These are phyloP conservation scores for Mesembryanthemum crystallinum DNA, from an alignment of 148 eudicot genomes.

Conservation along the genomic window DNA sequence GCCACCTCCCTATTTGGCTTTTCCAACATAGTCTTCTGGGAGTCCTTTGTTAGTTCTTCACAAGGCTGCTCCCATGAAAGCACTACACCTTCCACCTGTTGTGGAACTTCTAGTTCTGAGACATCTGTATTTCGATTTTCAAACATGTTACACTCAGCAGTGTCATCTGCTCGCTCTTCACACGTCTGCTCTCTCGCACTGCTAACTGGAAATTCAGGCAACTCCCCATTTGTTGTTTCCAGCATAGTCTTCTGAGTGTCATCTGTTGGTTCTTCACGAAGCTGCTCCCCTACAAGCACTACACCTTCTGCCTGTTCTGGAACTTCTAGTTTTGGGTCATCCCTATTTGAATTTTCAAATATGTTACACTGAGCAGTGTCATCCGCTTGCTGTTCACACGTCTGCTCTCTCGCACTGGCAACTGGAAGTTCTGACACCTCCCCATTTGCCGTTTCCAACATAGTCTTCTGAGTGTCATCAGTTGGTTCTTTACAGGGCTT, in stretches of 20 bases:
- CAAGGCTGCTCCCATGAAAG: not conserved
- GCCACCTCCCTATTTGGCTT: not conserved
- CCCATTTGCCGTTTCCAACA: not conserved
- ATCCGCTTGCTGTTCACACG: not conserved
- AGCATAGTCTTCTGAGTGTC: not conserved
- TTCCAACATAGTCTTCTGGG: not conserved
- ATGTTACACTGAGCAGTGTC: constrained; percentile 1
- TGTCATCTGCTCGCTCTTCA: not conserved
- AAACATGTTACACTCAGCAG: not conserved
- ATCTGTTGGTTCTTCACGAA: not conserved
- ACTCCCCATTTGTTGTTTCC: not conserved
- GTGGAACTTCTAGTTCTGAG: not conserved
- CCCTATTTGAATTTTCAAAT: constrained; percentile 11
- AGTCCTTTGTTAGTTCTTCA: not conserved
- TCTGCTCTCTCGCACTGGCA: constrained; percentile 5
- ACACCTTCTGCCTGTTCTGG: not conserved
- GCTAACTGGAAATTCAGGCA: not conserved
- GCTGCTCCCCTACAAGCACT: not conserved
- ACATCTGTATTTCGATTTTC: not conserved
- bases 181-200: constrained; percentile 1
- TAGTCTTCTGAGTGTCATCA: not conserved
- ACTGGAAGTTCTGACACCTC: not conserved
- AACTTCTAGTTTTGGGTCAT: not conserved
- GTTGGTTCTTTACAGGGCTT: not conserved
- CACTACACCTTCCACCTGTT: not conserved